Evolutionary conservation across 176 grass and related monocot species (phyloP), one percentile per base, ranked within the genome.

Genomic region (Secale cereale): DNA sequence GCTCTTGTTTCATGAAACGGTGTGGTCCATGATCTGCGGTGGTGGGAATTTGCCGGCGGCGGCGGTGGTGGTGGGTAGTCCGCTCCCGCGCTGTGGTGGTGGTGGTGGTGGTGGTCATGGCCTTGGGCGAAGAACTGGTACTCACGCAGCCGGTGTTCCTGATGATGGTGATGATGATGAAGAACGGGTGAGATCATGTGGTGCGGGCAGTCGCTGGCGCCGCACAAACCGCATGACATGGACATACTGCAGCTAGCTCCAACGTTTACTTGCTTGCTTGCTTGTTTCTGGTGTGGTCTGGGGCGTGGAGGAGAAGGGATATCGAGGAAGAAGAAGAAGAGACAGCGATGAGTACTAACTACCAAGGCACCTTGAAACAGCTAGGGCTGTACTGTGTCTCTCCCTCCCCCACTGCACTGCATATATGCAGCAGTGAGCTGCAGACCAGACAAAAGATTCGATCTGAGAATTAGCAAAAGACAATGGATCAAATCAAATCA

Each of bases 51-150:
- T 3, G 36, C 22, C 0, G 35, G 27, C 4, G 79, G n/a, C n/a
- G 79, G 40, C 40, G 40, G 48, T 7, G 48, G 48, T 5, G 48
- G 48, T 52, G 48, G 48, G 48, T 52, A 7, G 15, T 52, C 48
- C 48, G 48, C 48, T 19, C 15, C 48, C 15, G 46, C 46, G 15
- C 0, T 4, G 15, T 50, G 15, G 46, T 43, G 40, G 40, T 43
- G 40, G 40, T 17, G 48, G 39, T 29, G 50, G 22, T 70, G 36
- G 14, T 59, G 12, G 66, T 48, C 6, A 1, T 70, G 28, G 37
- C n/a, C 32, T 1, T 78, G n/a, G 22, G 63, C 50, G 7, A 87
- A 78, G 72, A 82, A 87, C 36, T 78, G 80, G 73, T 82, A 78
- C 80, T 83, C 79, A 10, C 46, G 36, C 86, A 77, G 37, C 8